Evolutionary conservation across 768 basidiomycete genomes (phyloP).

Genomic region (Rhizopogon vulgaris): DNA sequence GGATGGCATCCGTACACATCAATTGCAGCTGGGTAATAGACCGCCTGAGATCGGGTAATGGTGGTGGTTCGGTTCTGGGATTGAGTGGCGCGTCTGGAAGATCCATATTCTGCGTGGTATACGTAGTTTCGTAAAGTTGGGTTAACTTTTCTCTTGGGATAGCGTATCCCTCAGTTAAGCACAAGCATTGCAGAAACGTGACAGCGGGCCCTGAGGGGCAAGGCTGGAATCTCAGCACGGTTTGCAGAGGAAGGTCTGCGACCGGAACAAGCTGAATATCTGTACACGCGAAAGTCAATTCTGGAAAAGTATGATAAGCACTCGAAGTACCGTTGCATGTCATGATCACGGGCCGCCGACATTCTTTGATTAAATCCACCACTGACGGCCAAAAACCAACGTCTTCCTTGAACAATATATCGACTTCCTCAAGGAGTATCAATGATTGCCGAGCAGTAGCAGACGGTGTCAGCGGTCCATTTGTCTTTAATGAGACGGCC

Average conservation of each 20-base stretch:
- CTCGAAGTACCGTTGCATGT: slow-evolving; percentile 80
- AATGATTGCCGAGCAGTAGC: slow-evolving; percentile 66
- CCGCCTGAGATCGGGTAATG: slow-evolving; percentile 54
- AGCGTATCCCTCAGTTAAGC: slow-evolving; percentile 47
- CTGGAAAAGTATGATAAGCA: slow-evolving; percentile 1
- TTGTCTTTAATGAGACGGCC: slow-evolving; percentile 1
- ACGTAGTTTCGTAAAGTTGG: slow-evolving; percentile 38
- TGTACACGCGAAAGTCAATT: slow-evolving; percentile 21
- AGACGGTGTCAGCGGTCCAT: slow-evolving; percentile 1
- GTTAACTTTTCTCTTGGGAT: slow-evolving; percentile 38
- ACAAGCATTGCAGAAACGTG: slow-evolving; percentile 65
- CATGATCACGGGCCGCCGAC: slow-evolving; percentile 83
- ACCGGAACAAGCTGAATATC: slow-evolving; percentile 71
- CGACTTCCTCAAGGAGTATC: slow-evolving; percentile 92
- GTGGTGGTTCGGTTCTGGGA: slow-evolving; percentile 24
- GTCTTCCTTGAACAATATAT: slow-evolving; percentile 88
- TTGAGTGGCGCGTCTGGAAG: slow-evolving; percentile 30
- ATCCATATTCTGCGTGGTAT: slow-evolving; percentile 16
- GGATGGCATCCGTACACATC: slow-evolving; percentile 29
- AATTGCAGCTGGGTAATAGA: slow-evolving; percentile 62
- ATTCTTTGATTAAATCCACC: slow-evolving; percentile 72
- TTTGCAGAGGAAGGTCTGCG: slow-evolving; percentile 71
- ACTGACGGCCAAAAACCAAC: slow-evolving; percentile 81
- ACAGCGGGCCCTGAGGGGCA: slow-evolving; percentile 47
- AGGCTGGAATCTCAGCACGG: slow-evolving; percentile 57